phyloP scores from a whole-genome alignment of 805 yeast species.

The Lipomyces oligophaga region DNA sequence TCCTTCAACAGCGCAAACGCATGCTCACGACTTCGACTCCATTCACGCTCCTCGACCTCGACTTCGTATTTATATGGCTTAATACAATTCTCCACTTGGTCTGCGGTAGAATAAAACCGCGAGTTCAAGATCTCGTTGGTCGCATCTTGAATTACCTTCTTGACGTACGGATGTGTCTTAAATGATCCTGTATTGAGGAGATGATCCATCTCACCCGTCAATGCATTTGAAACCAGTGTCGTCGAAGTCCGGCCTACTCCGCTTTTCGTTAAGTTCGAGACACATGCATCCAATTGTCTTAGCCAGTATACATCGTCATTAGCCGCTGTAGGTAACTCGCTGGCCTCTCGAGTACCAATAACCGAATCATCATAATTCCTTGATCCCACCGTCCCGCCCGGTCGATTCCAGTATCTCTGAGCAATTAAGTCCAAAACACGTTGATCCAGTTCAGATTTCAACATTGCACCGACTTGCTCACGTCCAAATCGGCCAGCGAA shows the following conservation, averaged over 20 bases:
- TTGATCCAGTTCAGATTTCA: constrained; percentile 85
- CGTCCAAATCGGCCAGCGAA: constrained; percentile 79
- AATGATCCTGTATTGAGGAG: constrained; percentile 72
- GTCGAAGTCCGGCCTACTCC: constrained; percentile 94
- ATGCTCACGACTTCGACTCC: constrained; percentile 78
- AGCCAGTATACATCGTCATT: constrained; percentile 83
- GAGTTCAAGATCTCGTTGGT: constrained; percentile 73
- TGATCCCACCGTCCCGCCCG: constrained; percentile 36
- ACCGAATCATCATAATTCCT: constrained; percentile 11
- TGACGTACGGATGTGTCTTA: constrained; percentile 81
- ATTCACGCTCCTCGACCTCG: constrained; percentile 92
- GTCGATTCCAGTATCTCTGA: constrained; percentile 85
- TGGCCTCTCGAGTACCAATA: constrained; percentile 47
- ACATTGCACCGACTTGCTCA: constrained; percentile 69
- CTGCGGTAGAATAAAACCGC: constrained; percentile 87
- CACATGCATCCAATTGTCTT: constrained; percentile 75
- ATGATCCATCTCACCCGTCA: constrained; percentile 70
- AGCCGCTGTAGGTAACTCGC: constrained; percentile 53
- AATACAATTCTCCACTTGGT: constrained; percentile 96
- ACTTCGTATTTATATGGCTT: constrained; percentile 97
- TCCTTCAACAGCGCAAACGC: constrained; percentile 70
- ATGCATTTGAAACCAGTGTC: constrained; percentile 71
- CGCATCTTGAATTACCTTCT: constrained; percentile 76
- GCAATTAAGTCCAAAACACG: constrained; percentile 82
- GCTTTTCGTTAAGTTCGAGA: constrained; percentile 79